Base-by-base conservation (phyloP, 805 yeast genomes). In the Cyberlindnera suaveolens region DNA sequence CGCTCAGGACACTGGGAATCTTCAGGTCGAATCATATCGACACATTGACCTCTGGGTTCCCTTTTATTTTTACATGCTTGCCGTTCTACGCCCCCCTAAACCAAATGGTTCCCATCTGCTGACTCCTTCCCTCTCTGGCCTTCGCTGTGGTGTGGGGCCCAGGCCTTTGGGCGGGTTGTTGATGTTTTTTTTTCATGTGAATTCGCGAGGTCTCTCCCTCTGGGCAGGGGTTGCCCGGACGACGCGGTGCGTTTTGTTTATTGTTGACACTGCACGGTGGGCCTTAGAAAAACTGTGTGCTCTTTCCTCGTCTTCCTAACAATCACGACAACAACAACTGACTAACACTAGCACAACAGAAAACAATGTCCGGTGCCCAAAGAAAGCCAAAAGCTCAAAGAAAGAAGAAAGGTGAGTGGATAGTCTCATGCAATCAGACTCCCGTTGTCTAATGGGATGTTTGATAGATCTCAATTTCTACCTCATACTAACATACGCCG, bases 361-460 rank as follows among this genome's bases (percentile, higher is more conserved):
- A n/a, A n/a, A 46, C 35, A 43, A 68, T 67, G 72, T 65, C 72
- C 46, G 51, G 52, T 42, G 65, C 65, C 38, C 64, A 63, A 50
- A 66, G 66, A 58, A 66, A 65, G 58, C 49, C 52, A 50, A 66
- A 63, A 41, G 52, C 66, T 48, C 53, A 66, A 48, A 70, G 72
- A 65, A 71, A 68, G 67, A 71, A 70, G 71, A 71, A 71, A 67
- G 58, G 56, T 52, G 31, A 27, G 56, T 48, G 14, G 4, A 23
- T 26, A 27, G 46, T 19, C 8, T 19, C 47, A 43, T 33, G 32
- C 35, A 30, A 2, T 16, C 39, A 27, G 23, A 17, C 20, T 19
- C 18, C 16, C 23, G 11, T 32, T 23, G 30, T 38, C 11, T 31
- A 26, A 13, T 27, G 13, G 19, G 31, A 20, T 35, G 30, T n/a